phyloP scores from a whole-genome alignment of 2,329 filamentous ascomycete genomes.

The Trematosphaeria pertusa region DNA sequence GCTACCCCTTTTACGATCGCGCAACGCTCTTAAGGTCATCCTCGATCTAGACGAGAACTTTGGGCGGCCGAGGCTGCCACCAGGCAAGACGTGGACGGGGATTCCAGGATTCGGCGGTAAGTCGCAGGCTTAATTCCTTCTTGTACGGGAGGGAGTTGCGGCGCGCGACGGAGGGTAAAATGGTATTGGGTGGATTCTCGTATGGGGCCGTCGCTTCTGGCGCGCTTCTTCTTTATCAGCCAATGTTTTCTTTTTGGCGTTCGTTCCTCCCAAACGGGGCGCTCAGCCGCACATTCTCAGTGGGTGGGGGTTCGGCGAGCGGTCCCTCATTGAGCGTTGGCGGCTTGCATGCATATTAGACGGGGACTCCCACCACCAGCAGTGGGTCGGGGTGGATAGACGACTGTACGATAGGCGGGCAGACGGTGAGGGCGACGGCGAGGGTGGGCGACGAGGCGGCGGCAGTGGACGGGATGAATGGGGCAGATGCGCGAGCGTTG shows the following conservation, averaged over 20 bases:
- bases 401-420: slow-evolving; percentile 32
- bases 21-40: slow-evolving; percentile 94
- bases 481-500: slow-evolving; percentile 3
- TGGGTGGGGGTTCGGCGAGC: slow-evolving; percentile 20
- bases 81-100: slow-evolving; percentile 43
- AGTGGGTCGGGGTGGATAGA: slow-evolving; percentile 23
- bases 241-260: slow-evolving; percentile 36
- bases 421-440: slow-evolving; percentile 7
- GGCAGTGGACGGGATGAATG: slow-evolving; percentile 3
- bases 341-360: slow-evolving; percentile 27
- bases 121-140: slow-evolving; percentile 29
- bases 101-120: slow-evolving; percentile 47
- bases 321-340: slow-evolving; percentile 13
- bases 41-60: slow-evolving; percentile 94
- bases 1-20: slow-evolving; percentile 72
- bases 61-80: slow-evolving; percentile 71
- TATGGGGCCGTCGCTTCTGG: slow-evolving; percentile 26
- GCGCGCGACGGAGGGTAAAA: slow-evolving; percentile 28
- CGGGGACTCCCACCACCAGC: no score
- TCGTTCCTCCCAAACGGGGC: slow-evolving; percentile 22
- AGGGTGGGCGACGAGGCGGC: slow-evolving; percentile 3
- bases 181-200: slow-evolving; percentile 36
- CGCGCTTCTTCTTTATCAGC: slow-evolving; percentile 33
- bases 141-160: slow-evolving; percentile 23
- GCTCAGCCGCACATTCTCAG: slow-evolving; percentile 27